Base-by-base conservation (phyloP, 129 eudicot species). In the Deinandra increscens region DNA sequence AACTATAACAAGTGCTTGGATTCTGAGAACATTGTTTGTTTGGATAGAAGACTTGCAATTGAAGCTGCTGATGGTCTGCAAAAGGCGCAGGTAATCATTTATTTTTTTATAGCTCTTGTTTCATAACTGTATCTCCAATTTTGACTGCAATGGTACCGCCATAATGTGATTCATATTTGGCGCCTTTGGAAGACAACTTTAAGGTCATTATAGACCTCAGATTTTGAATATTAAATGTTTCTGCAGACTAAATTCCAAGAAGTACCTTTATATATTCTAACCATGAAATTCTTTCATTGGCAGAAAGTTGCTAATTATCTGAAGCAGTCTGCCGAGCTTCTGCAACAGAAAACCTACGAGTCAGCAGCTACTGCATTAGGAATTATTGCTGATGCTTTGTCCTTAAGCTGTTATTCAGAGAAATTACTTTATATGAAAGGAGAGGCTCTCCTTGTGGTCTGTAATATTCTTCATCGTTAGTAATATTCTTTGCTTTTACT, bases 41-140 rank as follows among this genome's bases (percentile, higher is more conserved):
- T 89, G 77, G 98, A 93, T 77, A 75, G 97, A 70, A 84, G 87
- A 81, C 53, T 86, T 26, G 74, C 85, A 60, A 83, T 93, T 78
- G 95, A 87, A 81, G 98, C 98, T 78, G 94, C 98, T 33, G 87
- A 86, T 23, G 92, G 98, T 61, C 64, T 84, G 63, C 98, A 83
- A 48, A 93, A 84, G 73, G 80, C 90, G 55, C 81, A 93, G 95
- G 98, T 93, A 56, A 61, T 18, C 6, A 54, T 19, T 26, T 41
- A 34, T 20, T 18, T 19, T 19, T 13, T 62, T 18, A 34, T 38
- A 23, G 23, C 51, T 29, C 43, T 45, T 36, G 10, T 44, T 3
- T 68, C 17, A 7, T 43, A 4, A 20, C n/a, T 3, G 36, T 17
- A 13, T 46, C n/a, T 36, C 42, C 45, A 60, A 22, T 37, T 36